A percentile compares a stretch with the other conserved stretches of the same genome.
These are phyloP conservation scores for Limnanthes douglasii DNA, from an alignment of 345 rosid genomes.

Conservation along the genomic window DNA sequence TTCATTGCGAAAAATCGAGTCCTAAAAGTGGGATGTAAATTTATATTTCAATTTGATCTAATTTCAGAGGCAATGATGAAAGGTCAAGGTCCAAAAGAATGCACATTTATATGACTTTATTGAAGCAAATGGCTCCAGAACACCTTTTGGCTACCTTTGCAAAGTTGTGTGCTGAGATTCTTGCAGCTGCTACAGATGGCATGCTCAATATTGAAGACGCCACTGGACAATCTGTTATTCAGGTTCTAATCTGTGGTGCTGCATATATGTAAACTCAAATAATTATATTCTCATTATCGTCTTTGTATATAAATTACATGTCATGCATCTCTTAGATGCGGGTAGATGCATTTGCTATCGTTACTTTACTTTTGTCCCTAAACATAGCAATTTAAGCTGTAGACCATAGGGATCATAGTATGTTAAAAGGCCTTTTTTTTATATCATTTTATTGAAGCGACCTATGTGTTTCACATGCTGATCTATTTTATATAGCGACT, in stretches of 20 bases:
- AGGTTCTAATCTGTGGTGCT: constrained; percentile 22
- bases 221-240: constrained; percentile 76
- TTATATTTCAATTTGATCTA: constrained; percentile 6
- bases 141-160: constrained; percentile 91
- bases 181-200: constrained; percentile 88
- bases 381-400: too few species aligned
- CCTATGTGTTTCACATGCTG: too few species aligned
- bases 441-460: too few species aligned
- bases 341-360: too few species aligned
- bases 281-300: too few species aligned
- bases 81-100: constrained; percentile 65
- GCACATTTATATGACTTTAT: constrained; percentile 62
- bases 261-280: background rate
- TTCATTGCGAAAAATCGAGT: constrained; percentile 3
- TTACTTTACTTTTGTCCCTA: too few species aligned
- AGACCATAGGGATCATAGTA: too few species aligned
- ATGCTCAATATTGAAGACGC: constrained; percentile 59
- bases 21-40: constrained; percentile 3
- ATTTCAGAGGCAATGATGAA: constrained; percentile 69
- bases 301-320: too few species aligned
- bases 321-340: too few species aligned
- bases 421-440: too few species aligned
- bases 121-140: constrained; percentile 96
- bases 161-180: constrained; percentile 90
- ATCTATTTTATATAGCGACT: too few species aligned